Base-by-base conservation (phyloP, 805 yeast genomes). In the Saccharomycopsis selenospora region DNA sequence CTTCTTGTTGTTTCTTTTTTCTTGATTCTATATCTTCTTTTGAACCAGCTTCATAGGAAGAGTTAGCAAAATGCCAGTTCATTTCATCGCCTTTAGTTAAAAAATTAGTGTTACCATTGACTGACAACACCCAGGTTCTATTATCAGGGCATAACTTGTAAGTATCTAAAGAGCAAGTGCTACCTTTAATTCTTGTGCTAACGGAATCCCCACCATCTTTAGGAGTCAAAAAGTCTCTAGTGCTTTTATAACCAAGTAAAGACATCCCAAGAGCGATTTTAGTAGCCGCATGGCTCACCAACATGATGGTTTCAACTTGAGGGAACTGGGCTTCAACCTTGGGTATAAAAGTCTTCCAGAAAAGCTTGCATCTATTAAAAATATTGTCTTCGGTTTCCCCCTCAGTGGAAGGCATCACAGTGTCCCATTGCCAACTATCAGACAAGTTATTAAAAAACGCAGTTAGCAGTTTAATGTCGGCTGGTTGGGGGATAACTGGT, bases 211-310 rank as follows among this genome's bases (percentile, higher is more conserved):
- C 52, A 2, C 53, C 51, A 36, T 52, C 50, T 26, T 67, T 69
- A 18, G 45, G 36, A 51, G 67, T 70, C 36, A 84, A 57, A 24
- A 70, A 65, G 22, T 79, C 85, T 33, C 75, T 71, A 18, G 77
- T 75, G 36, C 69, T 68, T 0, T 60, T 45, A 48, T 74, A 75
- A 0, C 79, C 80, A 56, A 84, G 59, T 10, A 91, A 67, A 1
- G 85, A 74, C 78, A 87, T 77, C 2, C 96, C 96, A n/a, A 91
- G 67, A 0, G 95, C 90, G 50, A 89, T 87, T 63, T 88, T 87
- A 3, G 95, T 76, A 2, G 98, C 97, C 1, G 98, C 99, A 66
- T 93, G 98, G 3, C 95, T 81, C 23, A 87, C 80, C 17, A 91
- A 66, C 25, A 93, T 57, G 4, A 93, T 68, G 0, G 80, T 70